Percentiles rank a stretch among this genome's conserved stretches.
Conservation (phyloP, 179 eudicot genomes). For the Silene coronaria region DNA sequence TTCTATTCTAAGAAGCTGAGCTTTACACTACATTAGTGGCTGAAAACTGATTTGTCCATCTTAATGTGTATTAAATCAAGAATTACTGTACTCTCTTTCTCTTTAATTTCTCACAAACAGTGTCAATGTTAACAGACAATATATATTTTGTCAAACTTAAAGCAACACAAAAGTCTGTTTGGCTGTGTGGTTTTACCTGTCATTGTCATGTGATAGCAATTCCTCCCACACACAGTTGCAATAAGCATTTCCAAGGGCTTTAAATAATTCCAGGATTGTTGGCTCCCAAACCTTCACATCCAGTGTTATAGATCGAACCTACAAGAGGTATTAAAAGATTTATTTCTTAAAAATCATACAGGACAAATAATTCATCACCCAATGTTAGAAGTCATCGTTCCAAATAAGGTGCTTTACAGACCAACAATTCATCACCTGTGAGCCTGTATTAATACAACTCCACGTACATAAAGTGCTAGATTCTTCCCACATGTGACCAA, state of each 20-base stretch:
- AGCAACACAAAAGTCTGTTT: background rate
- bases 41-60: background rate
- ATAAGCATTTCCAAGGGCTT: conserved; percentile 63
- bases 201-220: conserved; percentile 44
- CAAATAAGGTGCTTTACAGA: background rate
- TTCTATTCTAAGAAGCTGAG: no score
- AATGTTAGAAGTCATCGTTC: background rate
- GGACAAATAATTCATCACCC: background rate
- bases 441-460: background rate
- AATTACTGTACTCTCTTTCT: background rate
- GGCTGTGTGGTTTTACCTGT: conserved; percentile 33
- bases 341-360: background rate
- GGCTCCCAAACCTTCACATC: conserved; percentile 97
- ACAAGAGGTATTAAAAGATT: conserved; percentile 18
- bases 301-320: conserved; percentile 85
- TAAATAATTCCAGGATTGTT: conserved; percentile 60
- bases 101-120: background rate
- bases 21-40: background rate
- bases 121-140: background rate
- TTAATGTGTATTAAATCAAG: background rate
- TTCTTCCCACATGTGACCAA: background rate
- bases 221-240: conserved; percentile 93
- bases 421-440: no score
- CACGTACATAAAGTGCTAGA: background rate
- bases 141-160: conserved; percentile 1